Evolutionary conservation across 768 basidiomycete genomes (phyloP).

Genomic region (Albatrellus ellisii): DNA sequence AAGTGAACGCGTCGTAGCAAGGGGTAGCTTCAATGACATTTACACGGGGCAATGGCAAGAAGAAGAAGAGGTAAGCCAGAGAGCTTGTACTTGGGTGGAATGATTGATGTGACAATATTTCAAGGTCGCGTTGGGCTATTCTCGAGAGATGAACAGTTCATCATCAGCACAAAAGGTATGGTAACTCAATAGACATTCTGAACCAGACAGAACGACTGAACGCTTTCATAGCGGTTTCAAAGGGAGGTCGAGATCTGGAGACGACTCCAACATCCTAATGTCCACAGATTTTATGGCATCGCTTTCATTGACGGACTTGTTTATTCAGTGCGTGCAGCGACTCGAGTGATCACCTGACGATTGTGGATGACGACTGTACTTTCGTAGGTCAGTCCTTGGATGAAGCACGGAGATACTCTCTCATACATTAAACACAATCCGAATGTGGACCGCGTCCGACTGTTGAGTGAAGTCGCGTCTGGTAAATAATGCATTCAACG

Average conservation of each 20-base stretch:
- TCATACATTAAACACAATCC: constrained; percentile 22
- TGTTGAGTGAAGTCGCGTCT: constrained; percentile 26
- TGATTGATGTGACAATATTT: background rate
- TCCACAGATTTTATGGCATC: constrained; percentile 26
- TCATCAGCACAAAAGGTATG: constrained; percentile 4
- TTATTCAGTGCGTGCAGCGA: constrained; percentile 5
- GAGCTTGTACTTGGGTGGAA: background rate
- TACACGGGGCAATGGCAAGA: constrained; percentile 30
- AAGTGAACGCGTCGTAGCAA: constrained; percentile 20
- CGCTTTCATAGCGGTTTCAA: constrained; percentile 25
- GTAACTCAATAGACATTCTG: background rate
- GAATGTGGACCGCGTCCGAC: constrained; percentile 22
- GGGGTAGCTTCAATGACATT: constrained; percentile 28
- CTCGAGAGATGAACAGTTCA: constrained; percentile 5
- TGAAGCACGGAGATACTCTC: constrained; percentile 28
- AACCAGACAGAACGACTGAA: background rate
- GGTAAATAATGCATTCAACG: constrained; percentile 17
- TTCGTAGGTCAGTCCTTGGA: constrained; percentile 31
- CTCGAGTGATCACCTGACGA: background rate
- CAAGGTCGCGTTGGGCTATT: constrained; percentile 6
- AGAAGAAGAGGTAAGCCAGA: constrained; percentile 23
- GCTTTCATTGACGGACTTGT: constrained; percentile 19
- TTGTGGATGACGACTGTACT: background rate
- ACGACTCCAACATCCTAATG: constrained; percentile 26
- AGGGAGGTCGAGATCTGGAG: constrained; percentile 31